Evolutionary conservation across 345 rosid genomes (phyloP).

Genomic region (Acer campestre): DNA sequence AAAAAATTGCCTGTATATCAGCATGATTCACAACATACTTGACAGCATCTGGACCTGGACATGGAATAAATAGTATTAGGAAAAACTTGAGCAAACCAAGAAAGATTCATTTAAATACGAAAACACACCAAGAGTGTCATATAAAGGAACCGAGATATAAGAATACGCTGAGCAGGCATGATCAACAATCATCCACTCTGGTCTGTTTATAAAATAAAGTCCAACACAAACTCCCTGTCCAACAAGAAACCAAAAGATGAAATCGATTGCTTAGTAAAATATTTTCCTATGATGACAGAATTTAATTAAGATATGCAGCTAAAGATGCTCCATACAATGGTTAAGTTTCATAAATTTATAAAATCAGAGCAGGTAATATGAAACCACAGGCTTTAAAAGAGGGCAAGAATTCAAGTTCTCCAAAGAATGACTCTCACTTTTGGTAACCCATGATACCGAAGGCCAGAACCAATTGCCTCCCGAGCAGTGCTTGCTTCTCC

Average conservation of each 20-base stretch:
- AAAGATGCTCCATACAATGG: neutral
- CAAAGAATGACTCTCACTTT: constrained; percentile 45
- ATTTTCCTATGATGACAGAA: neutral
- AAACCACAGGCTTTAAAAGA: neutral
- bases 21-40: constrained; percentile 78
- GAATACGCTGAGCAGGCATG: constrained; percentile 97
- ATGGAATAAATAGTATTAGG: constrained; percentile 21
- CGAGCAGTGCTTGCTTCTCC: constrained; percentile 75
- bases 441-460: constrained; percentile 54
- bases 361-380: neutral
- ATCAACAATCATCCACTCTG: constrained; percentile 92
- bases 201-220: constrained; percentile 73
- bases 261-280: neutral
- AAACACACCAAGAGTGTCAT: constrained; percentile 85
- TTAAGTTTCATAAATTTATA: neutral
- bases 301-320: neutral
- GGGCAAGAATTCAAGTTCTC: constrained; percentile 7
- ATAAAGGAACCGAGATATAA: constrained; percentile 83
- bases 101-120: constrained; percentile 1
- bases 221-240: constrained; percentile 78
- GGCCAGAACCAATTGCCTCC: constrained; percentile 89
- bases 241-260: constrained; percentile 23
- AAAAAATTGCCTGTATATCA: constrained; percentile 73
- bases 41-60: constrained; percentile 88
- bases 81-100: constrained; percentile 2